A percentile compares a stretch with the other conserved stretches of the same genome.
These are phyloP conservation scores for Imleria badia DNA, from an alignment of 768 basidiomycete genomes.

Conservation along the genomic window DNA sequence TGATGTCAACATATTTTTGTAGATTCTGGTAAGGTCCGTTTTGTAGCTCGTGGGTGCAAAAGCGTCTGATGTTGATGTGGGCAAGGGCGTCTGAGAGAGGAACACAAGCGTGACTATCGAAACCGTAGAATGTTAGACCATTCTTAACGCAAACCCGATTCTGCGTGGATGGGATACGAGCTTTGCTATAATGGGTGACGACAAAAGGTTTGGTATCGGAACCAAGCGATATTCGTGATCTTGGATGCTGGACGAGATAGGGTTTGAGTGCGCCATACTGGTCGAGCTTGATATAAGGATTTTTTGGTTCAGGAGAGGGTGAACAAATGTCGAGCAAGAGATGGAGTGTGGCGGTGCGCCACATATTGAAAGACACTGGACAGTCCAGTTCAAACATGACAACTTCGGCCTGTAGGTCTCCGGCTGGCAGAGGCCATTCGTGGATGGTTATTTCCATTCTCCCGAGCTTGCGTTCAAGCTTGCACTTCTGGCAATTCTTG, in stretches of 20 bases:
- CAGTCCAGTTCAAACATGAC: constrained; percentile 44
- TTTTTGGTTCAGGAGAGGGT: neutral
- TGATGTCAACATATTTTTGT: constrained; percentile 29
- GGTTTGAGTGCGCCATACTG: constrained; percentile 10
- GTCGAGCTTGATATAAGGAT: constrained; percentile 17
- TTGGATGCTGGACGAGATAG: constrained; percentile 15
- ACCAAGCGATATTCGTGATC: constrained; percentile 22
- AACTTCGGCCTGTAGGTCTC: constrained; percentile 20
- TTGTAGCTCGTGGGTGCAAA: constrained; percentile 32
- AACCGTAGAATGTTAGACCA: constrained; percentile 32
- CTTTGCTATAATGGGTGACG: constrained; percentile 13
- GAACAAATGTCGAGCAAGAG: constrained; percentile 39
- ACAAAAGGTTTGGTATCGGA: constrained; percentile 26
- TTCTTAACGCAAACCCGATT: constrained; percentile 26
- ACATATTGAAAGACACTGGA: constrained; percentile 41
- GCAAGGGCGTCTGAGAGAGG: neutral
- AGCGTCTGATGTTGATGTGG: neutral
- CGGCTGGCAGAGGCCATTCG: constrained; percentile 48
- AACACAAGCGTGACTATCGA: constrained; percentile 20
- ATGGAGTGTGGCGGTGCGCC: constrained; percentile 43
- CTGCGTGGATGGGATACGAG: constrained; percentile 13
- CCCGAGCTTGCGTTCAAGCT: constrained; percentile 18
- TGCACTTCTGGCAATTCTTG: constrained; percentile 32
- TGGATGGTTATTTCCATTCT: constrained; percentile 36
- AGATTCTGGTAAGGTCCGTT: constrained; percentile 34